phyloP scores from a whole-genome alignment of 2,329 filamentous ascomycete species.

The Apiospora saccharicola region DNA sequence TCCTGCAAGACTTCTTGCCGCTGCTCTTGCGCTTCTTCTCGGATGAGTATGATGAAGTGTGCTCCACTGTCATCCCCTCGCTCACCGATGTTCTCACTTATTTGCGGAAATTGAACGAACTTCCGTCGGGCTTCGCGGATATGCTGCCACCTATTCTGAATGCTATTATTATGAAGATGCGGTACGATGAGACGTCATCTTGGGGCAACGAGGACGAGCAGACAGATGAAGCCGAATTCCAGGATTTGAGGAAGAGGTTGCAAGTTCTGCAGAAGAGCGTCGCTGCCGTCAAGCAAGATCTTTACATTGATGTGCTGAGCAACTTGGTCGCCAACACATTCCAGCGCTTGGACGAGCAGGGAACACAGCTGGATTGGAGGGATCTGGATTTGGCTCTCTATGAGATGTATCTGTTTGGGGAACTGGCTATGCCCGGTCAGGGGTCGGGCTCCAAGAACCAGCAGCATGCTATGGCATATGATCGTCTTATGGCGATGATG shows the following conservation, averaged over 20 bases:
- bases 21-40: constrained; percentile 93
- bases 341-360: constrained; percentile 76
- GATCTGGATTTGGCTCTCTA: constrained; percentile 93
- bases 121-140: constrained; percentile 77
- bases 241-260: constrained; percentile 88
- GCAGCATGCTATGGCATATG: constrained; percentile 79
- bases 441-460: constrained; percentile 87
- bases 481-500: constrained; percentile 91
- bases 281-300: constrained; percentile 83
- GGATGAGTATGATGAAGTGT: constrained; percentile 98
- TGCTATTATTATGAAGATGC: constrained; percentile 94
- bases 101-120: constrained; percentile 78
- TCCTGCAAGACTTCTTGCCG: constrained; percentile 84
- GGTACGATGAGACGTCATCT: constrained; percentile 91
- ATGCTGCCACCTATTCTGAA: constrained; percentile 90
- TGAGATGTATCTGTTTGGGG: constrained; percentile 95
- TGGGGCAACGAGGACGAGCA: constrained; percentile 96
- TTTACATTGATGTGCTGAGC: constrained; percentile 89
- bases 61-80: constrained; percentile 92
- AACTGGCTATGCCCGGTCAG: constrained; percentile 87
- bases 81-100: constrained; percentile 92
- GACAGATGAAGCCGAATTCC: constrained; percentile 96
- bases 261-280: constrained; percentile 93
- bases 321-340: constrained; percentile 90
- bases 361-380: constrained; percentile 85